Conservation (phyloP, 2,329 filamentous ascomycete species). For the Eurotiales sp. region DNA sequence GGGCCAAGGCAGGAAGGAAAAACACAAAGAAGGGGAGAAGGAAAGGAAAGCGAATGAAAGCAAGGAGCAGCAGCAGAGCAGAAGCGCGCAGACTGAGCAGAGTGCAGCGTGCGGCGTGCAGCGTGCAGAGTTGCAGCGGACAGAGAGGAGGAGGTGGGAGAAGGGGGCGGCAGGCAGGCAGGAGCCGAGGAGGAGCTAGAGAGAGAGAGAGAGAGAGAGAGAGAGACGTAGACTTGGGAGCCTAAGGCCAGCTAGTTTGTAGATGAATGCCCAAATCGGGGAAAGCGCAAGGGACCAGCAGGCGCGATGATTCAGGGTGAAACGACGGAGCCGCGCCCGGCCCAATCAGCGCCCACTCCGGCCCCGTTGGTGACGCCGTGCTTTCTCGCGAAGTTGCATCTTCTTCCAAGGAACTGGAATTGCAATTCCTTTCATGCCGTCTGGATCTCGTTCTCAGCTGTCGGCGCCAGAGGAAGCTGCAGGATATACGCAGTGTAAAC, state of each 20-base stretch:
- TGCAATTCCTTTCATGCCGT: no score
- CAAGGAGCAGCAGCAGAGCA: neutral
- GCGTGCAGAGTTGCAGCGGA: no score
- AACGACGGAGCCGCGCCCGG: slow-evolving; percentile 6
- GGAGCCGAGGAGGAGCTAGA: neutral
- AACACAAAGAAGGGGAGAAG: neutral
- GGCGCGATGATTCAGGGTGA: slow-evolving; percentile 8
- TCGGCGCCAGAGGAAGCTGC: no score
- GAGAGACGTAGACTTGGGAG: neutral
- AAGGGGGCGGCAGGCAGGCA: neutral
- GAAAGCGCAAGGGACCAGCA: slow-evolving; percentile 11
- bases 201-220: neutral
- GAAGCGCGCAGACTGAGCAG: neutral
- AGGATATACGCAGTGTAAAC: no score
- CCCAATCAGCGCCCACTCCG: neutral
- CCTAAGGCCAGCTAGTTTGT: neutral
- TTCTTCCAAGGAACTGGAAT: no score
- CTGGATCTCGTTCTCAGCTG: no score
- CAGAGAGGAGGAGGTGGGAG: no score
- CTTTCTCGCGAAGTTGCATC: no score
- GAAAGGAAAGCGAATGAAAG: slow-evolving; percentile 3
- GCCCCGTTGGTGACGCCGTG: neutral
- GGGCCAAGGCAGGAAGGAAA: neutral
- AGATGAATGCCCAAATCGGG: slow-evolving; percentile 2
- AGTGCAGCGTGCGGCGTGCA: no score